phyloP scores from a whole-genome alignment of 805 yeast genomes.

The Ogataea pilisensis region DNA sequence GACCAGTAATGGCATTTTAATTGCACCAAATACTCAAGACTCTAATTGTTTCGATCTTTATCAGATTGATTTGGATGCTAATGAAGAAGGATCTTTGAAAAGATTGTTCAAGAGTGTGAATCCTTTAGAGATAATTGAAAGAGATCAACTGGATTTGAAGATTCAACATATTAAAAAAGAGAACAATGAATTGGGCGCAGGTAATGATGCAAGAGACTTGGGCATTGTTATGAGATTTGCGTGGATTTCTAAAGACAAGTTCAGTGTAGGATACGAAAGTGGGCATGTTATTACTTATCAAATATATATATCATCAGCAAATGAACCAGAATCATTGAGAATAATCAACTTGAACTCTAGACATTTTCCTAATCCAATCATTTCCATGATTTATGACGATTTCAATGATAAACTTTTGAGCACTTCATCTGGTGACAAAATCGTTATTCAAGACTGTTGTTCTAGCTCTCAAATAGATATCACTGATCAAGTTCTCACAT shows the following conservation, averaged over 20 bases:
- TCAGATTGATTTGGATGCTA: constrained; percentile 22
- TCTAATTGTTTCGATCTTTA: constrained; percentile 67
- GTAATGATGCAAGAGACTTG: constrained; percentile 31
- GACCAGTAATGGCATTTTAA: constrained; percentile 21
- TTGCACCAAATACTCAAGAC: constrained; percentile 62
- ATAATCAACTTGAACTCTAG: constrained; percentile 20
- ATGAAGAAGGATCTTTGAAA: constrained; percentile 10
- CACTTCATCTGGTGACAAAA: constrained; percentile 46
- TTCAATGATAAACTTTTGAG: constrained; percentile 30
- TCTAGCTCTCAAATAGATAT: neutral
- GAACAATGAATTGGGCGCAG: constrained; percentile 7
- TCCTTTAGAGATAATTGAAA: constrained; percentile 23
- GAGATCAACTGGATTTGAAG: constrained; percentile 21
- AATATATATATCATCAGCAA: no score
- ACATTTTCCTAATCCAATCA: constrained; percentile 54
- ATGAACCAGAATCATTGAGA: constrained; percentile 22
- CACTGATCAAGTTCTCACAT: constrained; percentile 5
- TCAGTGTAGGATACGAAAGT: constrained; percentile 67
- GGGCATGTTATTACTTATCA: constrained; percentile 52
- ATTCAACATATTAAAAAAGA: constrained; percentile 14
- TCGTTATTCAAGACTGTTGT: constrained; percentile 27
- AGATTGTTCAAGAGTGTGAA: constrained; percentile 35
- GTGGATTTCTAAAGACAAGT: constrained; percentile 31
- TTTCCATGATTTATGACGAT: constrained; percentile 36
- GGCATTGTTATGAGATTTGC: constrained; percentile 67